Evolutionary conservation across 2,329 filamentous ascomycete genomes (phyloP).

Genomic region (Bipolaris sorokiniana): DNA sequence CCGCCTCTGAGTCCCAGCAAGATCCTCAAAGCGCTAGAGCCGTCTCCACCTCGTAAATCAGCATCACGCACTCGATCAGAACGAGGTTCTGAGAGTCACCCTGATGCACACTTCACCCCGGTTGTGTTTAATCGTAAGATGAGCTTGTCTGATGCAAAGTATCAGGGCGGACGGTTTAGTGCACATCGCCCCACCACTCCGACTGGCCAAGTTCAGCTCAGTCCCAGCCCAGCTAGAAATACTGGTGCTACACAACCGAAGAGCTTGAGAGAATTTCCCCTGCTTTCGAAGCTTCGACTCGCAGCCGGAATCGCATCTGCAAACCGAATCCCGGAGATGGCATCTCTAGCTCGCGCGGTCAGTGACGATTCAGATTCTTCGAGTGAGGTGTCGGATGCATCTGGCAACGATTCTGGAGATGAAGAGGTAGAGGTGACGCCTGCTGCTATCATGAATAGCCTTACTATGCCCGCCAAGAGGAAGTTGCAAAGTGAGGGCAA

Average conservation of each 20-base stretch:
- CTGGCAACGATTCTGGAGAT: slow-evolving; percentile 33
- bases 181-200: slow-evolving; percentile 6
- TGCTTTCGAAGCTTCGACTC: slow-evolving; percentile 42
- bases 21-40: slow-evolving; percentile 56
- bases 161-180: slow-evolving; percentile 56
- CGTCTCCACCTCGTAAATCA: slow-evolving; percentile 40
- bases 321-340: slow-evolving; percentile 24
- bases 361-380: slow-evolving; percentile 38
- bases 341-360: slow-evolving; percentile 21
- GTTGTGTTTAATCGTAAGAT: slow-evolving; percentile 59
- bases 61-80: slow-evolving; percentile 10
- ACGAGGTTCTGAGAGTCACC: slow-evolving; percentile 13
- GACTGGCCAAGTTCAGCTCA: slow-evolving; percentile 12
- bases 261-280: slow-evolving; percentile 36
- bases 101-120: slow-evolving; percentile 58
- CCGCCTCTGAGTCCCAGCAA: slow-evolving; percentile 51
- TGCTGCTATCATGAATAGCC: slow-evolving; percentile 22
- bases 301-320: slow-evolving; percentile 35
- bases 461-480: slow-evolving; percentile 37
- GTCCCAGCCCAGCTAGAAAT: not conserved
- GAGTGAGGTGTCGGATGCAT: slow-evolving; percentile 33
- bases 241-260: slow-evolving; percentile 19
- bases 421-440: slow-evolving; percentile 22
- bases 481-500: slow-evolving; percentile 46
- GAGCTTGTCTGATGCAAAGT: slow-evolving; percentile 59